Percentiles rank a stretch among this genome's conserved stretches.
phyloP scores from a whole-genome alignment of 2,329 filamentous ascomycete genomes.

The Verticillium nonalfalfae region DNA sequence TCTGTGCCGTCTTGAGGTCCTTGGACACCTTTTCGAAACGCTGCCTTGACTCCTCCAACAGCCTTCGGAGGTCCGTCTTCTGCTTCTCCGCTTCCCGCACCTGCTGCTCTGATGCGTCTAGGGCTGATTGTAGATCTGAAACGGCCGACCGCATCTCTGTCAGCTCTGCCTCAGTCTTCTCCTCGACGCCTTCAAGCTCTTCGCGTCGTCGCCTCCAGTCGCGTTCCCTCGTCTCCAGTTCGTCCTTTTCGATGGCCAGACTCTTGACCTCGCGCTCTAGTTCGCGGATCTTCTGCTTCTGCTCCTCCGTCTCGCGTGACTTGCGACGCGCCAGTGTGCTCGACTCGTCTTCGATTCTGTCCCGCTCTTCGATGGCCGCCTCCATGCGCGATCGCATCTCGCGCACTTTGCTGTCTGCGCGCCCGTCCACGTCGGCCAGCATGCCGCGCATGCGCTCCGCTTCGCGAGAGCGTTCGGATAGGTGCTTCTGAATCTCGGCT shows the following conservation, averaged over 20 bases:
- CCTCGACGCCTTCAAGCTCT: slow-evolving; percentile 66
- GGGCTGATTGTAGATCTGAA: slow-evolving; percentile 66
- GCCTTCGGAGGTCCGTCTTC: slow-evolving; percentile 64
- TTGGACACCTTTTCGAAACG: slow-evolving; percentile 76
- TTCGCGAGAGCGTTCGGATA: slow-evolving; percentile 84
- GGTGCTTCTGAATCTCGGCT: slow-evolving; percentile 76
- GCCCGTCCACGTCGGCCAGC: slow-evolving; percentile 77
- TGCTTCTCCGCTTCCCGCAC: slow-evolving; percentile 79
- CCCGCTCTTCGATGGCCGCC: slow-evolving; percentile 85
- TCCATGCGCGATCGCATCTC: slow-evolving; percentile 90
- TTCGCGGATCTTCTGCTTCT: slow-evolving; percentile 72
- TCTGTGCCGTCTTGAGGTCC: slow-evolving; percentile 48
- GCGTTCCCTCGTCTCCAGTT: slow-evolving; percentile 65
- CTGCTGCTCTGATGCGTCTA: slow-evolving; percentile 85
- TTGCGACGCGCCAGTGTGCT: slow-evolving; percentile 69
- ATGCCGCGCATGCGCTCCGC: slow-evolving; percentile 91
- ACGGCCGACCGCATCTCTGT: slow-evolving; percentile 72
- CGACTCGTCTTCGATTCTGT: slow-evolving; percentile 86
- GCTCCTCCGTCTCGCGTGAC: slow-evolving; percentile 79
- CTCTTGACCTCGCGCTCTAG: slow-evolving; percentile 70
- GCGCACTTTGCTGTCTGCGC: slow-evolving; percentile 73
- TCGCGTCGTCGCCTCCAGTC: slow-evolving; percentile 70
- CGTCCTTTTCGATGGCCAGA: slow-evolving; percentile 68
- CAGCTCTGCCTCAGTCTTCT: slow-evolving; percentile 65
- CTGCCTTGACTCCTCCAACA: slow-evolving; percentile 70